Base-by-base conservation (phyloP, 2,329 filamentous ascomycete genomes). In the Teratosphaeria gauchensis region DNA sequence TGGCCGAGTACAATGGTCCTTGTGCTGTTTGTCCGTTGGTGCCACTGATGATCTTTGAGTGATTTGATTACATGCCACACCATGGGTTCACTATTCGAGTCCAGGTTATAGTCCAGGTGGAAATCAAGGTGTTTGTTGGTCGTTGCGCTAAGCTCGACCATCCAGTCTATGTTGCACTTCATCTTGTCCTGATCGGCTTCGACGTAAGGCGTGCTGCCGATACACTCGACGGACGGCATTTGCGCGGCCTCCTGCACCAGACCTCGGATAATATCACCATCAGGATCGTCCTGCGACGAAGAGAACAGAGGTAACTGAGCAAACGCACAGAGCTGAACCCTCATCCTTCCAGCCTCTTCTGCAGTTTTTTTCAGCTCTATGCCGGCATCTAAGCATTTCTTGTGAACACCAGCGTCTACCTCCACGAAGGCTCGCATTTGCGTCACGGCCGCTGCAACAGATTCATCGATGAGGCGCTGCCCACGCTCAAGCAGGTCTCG, bases 381-480 rank as follows among this genome's bases (percentile, higher is more conserved):
- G 0, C 83, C 86, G 1, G 80, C 82, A 48, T 80, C 75, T 3
- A 87, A 70, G 64, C 83, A 86, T 60, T 78, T 81, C 58, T 80
- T 71, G 4, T 76, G 73, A 1, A 88, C 85, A 8, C 81, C 79
- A 51, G 79, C 77, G 69, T 89, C 87, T 1, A 89, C 78, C 71
- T 90, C 87, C 54, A 89, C 85, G 68, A 89, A 90, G 1, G 84
- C 84, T 61, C 87, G 79, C 77, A 88, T 84, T 21, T 82, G 80
- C 0, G 86, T 88, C 2, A 89, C 87, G 4, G 86, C 86, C 35
- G 83, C 79, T 1, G 73, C 71, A 55, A 85, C 79, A 60, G 84
- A 87, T 59, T 87, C 83, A 46, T 85, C 81, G 16, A 90, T 78
- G 12, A 90, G 75, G 72, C 85, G 82, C 24, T 80, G 76, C 3